A percentile compares a stretch with the other conserved stretches of the same genome.
Evolutionary conservation across 2,329 filamentous ascomycete genomes (phyloP).

Genomic region (Zasmidium cellare): DNA sequence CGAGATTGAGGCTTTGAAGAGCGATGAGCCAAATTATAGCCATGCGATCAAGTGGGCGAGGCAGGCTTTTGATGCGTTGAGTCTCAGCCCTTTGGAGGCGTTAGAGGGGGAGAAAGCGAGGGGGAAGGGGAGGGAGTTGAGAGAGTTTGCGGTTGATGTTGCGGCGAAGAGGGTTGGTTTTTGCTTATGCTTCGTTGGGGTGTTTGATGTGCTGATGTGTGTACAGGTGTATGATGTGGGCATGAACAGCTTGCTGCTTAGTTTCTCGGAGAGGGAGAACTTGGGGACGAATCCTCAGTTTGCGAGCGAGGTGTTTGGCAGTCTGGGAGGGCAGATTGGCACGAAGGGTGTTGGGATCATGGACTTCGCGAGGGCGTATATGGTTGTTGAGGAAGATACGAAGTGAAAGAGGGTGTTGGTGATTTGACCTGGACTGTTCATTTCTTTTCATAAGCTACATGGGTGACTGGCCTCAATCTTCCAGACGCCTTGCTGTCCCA

Average conservation of each 20-base stretch:
- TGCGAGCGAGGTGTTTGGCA: slow-evolving; percentile 6
- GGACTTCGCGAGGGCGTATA: slow-evolving; percentile 5
- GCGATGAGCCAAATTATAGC: not conserved
- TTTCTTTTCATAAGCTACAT: not conserved
- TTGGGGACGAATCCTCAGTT: not conserved
- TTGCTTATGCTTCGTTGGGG: not conserved
- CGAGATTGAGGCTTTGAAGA: not conserved
- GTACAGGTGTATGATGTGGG: slow-evolving; percentile 4
- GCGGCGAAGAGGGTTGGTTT: slow-evolving; percentile 4
- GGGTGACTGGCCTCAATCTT: not conserved
- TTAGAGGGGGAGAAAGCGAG: not conserved
- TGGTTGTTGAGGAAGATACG: not conserved
- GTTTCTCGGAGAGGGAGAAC: slow-evolving; percentile 4
- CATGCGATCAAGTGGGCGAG: slow-evolving; percentile 3
- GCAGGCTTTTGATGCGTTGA: not conserved
- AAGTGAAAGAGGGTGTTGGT: not conserved
- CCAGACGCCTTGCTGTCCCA: not conserved
- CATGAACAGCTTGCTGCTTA: slow-evolving; percentile 7
- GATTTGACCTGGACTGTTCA: not conserved
- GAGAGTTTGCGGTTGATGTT: slow-evolving; percentile 12
- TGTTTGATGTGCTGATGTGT: not conserved
- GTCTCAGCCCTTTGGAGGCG: not conserved
- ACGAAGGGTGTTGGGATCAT: slow-evolving; percentile 6
- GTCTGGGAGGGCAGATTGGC: slow-evolving; percentile 11
- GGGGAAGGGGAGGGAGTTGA: not conserved